These are phyloP conservation scores for Coccomyxa sp. DNA, from an alignment of 139 green algal genomes.

Conservation along the genomic window DNA sequence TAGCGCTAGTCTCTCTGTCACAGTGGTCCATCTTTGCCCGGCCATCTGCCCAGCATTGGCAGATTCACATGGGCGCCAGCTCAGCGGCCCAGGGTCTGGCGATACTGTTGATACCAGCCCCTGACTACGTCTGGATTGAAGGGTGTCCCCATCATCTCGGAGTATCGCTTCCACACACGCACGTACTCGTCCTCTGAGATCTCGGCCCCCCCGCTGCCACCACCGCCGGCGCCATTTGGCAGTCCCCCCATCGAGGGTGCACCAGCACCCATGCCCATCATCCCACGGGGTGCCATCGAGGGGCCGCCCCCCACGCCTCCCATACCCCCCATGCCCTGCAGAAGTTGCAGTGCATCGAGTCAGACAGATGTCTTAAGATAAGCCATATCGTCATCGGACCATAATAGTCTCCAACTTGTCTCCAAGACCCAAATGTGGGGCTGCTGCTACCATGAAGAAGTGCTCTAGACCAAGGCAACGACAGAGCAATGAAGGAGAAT, in stretches of 20 bases:
- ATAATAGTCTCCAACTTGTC: too few species aligned
- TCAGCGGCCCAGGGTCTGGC: not conserved
- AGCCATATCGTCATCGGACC: too few species aligned
- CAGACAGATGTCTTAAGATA: not conserved
- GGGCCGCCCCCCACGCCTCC: not conserved
- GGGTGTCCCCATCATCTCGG: conserved; percentile 14
- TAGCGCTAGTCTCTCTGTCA: too few species aligned
- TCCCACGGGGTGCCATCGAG: not conserved
- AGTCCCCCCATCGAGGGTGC: not conserved
- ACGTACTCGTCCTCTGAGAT: conserved; percentile 15
- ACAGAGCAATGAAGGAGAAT: too few species aligned
- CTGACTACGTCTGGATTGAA: conserved; percentile 27
- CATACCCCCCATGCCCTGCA: too few species aligned
- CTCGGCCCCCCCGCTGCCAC: not conserved
- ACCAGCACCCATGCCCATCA: not conserved
- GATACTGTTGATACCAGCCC: conserved; percentile 12
- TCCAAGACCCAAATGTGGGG: too few species aligned
- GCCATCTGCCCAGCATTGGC: too few species aligned
- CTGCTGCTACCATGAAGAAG: too few species aligned
- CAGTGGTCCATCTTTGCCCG: too few species aligned
- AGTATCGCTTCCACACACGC: conserved; percentile 8
- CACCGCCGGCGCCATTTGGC: not conserved
- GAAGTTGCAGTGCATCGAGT: not conserved
- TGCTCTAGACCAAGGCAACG: too few species aligned
- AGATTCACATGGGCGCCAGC: too few species aligned